Percentiles rank a stretch among this genome's conserved stretches.
phyloP scores from a whole-genome alignment of 805 yeast species.

The Wickerhamiella kurtzmanii region DNA sequence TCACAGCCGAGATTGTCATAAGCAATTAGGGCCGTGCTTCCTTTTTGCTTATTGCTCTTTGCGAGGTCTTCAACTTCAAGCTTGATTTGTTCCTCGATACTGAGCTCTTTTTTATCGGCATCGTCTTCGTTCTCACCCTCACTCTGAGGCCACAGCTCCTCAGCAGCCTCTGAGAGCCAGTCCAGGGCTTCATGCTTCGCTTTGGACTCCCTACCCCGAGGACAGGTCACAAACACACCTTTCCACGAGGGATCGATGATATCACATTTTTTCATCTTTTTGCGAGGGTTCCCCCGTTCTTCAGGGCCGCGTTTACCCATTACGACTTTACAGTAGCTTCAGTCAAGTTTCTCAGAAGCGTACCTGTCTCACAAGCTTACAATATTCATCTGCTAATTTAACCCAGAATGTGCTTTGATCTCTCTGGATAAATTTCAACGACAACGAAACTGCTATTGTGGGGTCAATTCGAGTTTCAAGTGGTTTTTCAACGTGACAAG shows the following conservation, averaged over 20 bases:
- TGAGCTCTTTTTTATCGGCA: constrained; percentile 28
- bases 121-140: constrained; percentile 32
- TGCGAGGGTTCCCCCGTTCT: not conserved
- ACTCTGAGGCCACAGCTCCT: constrained; percentile 14
- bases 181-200: constrained; percentile 17
- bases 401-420: no score
- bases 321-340: no score
- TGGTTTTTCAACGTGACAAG: no score
- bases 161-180: constrained; percentile 28
- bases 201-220: constrained; percentile 52
- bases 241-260: constrained; percentile 65
- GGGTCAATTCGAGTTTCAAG: no score
- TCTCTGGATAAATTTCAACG: no score
- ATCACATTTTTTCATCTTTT: constrained; percentile 1
- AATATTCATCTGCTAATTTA: no score
- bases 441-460: no score
- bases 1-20: constrained; percentile 24
- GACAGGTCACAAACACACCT: constrained; percentile 85
- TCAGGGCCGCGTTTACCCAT: not conserved
- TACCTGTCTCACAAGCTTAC: no score
- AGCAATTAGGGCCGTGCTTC: constrained; percentile 18
- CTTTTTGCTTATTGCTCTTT: constrained; percentile 27
- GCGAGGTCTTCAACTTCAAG: constrained; percentile 45
- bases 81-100: constrained; percentile 62
- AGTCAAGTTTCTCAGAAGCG: no score